Base-by-base conservation (phyloP, 2,329 filamentous ascomycete genomes). In the Botrytis aclada region DNA sequence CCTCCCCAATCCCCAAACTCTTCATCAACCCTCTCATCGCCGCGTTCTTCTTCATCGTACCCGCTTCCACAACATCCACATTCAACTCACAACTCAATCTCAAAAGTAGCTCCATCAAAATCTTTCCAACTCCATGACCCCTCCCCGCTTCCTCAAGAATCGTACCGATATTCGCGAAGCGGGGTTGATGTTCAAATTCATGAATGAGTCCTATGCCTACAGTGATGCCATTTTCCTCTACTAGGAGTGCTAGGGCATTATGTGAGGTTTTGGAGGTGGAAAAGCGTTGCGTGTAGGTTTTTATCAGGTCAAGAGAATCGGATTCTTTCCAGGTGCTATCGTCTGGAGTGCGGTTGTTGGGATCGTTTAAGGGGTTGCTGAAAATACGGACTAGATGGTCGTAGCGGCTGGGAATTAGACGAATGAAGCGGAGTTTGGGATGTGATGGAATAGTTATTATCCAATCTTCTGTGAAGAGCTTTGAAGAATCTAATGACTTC, bases 391-490 rank as follows among this genome's bases (percentile, higher is more conserved):
- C 43, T 29, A 65, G 39, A 39, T 70, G 54, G 22, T 58, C n/a
- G 58, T 39, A 39, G 41, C 65, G 64, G 29, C 22, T n/a, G 6
- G 75, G 74, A 12, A 73, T 75, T 14, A 73, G 32, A 20, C 71
- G 75, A 22, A 62, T 47, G 63, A 75, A 76, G 65, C 65, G 70
- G 25, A 76, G 72, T 60, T 66, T 39, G 34, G 75, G 75, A 37
- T 69, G 63, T 7, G 72, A 22, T 16, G 74, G 71, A 1, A 76
- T 37, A 10, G 71, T 74, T 56, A 75, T 70, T 37, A 61, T 73
- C 75, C 75, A 75, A 69, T 71, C 65, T 18, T 75, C 37, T 20
- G 72, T 75, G 60, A 75, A 76, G 22, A 76, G 72, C 29, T 74
- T 69, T 8, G 63, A 41, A 1, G 56, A 22, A 4, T 67, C 64